Evolutionary conservation across 345 rosid genomes (phyloP).

Genomic region (Erucastrum elatum): DNA sequence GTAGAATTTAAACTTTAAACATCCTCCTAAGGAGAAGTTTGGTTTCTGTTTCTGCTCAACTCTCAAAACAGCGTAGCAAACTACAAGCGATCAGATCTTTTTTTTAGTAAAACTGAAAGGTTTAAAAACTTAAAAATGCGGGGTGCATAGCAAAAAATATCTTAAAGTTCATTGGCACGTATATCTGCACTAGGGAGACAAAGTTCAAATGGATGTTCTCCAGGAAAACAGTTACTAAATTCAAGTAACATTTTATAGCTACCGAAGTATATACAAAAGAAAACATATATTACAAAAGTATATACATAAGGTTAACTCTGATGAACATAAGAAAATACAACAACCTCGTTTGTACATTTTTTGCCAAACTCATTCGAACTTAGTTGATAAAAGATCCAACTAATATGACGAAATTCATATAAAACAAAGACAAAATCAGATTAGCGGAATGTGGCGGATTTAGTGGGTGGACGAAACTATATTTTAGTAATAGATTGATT

Average conservation of each 20-base stretch:
- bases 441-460: too few species aligned
- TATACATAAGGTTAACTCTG: not conserved
- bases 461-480: too few species aligned
- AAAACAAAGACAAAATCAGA: conserved; percentile 24
- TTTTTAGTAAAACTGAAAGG: too few species aligned
- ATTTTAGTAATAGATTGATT: too few species aligned
- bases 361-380: too few species aligned
- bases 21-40: too few species aligned
- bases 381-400: conserved; percentile 11
- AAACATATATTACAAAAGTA: not conserved
- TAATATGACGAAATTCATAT: conserved; percentile 25
- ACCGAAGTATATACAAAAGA: not conserved
- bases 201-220: not conserved
- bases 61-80: too few species aligned
- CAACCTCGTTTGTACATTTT: not conserved
- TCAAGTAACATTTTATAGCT: not conserved
- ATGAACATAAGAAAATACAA: conserved; percentile 14
- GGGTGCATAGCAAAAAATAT: not conserved
- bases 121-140: not conserved
- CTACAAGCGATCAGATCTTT: not conserved
- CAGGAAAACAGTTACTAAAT: not conserved
- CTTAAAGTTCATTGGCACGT: not conserved
- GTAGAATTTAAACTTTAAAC: too few species aligned
- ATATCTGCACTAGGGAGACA: not conserved
- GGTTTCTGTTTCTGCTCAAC: too few species aligned